Conservation (phyloP, 257 asterid species). For the Scutellaria minor region DNA sequence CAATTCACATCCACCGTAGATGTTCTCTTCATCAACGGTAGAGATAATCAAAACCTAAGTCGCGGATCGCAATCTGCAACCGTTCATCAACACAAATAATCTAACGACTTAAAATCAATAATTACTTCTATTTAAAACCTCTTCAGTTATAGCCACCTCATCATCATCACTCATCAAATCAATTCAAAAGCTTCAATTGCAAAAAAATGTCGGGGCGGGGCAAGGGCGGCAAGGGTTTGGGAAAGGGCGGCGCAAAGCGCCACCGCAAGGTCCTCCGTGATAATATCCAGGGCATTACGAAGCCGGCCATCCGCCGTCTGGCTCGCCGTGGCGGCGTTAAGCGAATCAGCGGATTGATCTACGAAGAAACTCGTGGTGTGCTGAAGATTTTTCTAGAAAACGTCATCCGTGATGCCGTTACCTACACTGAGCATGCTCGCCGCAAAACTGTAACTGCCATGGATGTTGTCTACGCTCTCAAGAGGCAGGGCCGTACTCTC, state of each 20-base stretch:
- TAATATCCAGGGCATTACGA: conserved; percentile 44
- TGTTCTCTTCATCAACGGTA: conserved; percentile 10
- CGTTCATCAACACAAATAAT: conserved; percentile 27
- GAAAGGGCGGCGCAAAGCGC: conserved; percentile 52
- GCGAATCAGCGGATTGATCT: conserved; percentile 44
- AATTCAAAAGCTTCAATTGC: neutral
- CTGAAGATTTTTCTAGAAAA: conserved; percentile 40
- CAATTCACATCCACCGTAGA: conserved; percentile 8
- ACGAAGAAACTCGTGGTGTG: conserved; percentile 42
- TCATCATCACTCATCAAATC: neutral
- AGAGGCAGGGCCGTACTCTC: conserved; percentile 51
- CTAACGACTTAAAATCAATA: conserved; percentile 24
- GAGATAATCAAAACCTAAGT: neutral
- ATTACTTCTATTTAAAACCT: conserved; percentile 31
- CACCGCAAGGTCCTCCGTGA: conserved; percentile 51
- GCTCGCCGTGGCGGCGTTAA: conserved; percentile 49
- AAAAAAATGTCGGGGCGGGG: conserved; percentile 47
- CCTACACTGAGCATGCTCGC: conserved; percentile 43
- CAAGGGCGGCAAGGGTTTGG: conserved; percentile 53
- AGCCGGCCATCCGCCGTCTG: conserved; percentile 49
- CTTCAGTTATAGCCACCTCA: neutral
- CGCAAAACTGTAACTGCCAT: conserved; percentile 48
- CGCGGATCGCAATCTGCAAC: conserved; percentile 36
- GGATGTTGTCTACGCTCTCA: conserved; percentile 48
- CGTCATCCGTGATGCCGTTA: conserved; percentile 41